Evolutionary conservation across 2,329 filamentous ascomycete species (phyloP).

Genomic region (Trichoderma sp.): DNA sequence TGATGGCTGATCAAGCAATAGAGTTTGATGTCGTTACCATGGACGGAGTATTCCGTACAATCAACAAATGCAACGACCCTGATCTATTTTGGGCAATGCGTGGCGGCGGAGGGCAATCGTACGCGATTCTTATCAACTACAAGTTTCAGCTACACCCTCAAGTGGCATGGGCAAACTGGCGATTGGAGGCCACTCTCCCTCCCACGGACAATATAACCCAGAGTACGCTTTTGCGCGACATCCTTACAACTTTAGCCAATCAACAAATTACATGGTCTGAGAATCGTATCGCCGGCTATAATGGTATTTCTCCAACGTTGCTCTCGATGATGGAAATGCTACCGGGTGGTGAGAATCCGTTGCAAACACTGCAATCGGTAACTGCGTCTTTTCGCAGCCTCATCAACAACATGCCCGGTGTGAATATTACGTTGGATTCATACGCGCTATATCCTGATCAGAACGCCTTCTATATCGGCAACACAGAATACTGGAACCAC

Average conservation of each 20-base stretch:
- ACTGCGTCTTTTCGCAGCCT: neutral
- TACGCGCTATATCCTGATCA: neutral
- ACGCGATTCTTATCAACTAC: slow-evolving; percentile 3
- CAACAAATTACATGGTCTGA: neutral
- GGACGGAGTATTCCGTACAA: slow-evolving; percentile 45
- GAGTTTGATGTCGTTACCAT: slow-evolving; percentile 57
- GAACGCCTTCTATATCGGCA: neutral
- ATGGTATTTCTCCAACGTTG: neutral
- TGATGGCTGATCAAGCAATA: slow-evolving; percentile 61
- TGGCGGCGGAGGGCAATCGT: slow-evolving; percentile 47
- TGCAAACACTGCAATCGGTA: neutral
- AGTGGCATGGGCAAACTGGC: neutral
- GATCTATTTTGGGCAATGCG: slow-evolving; percentile 62
- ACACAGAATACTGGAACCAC: neutral
- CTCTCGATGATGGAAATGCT: slow-evolving; percentile 5
- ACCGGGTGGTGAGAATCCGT: neutral
- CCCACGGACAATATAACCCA: slow-evolving; percentile 23
- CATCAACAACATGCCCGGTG: neutral
- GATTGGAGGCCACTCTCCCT: neutral
- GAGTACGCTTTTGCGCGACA: neutral
- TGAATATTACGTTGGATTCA: slow-evolving; percentile 2
- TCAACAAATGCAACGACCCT: slow-evolving; percentile 44
- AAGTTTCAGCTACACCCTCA: slow-evolving; percentile 13
- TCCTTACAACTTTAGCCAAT: neutral
- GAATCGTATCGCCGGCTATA: neutral